Conservation (phyloP, 208 protist species). For the Lotmaria passim region DNA sequence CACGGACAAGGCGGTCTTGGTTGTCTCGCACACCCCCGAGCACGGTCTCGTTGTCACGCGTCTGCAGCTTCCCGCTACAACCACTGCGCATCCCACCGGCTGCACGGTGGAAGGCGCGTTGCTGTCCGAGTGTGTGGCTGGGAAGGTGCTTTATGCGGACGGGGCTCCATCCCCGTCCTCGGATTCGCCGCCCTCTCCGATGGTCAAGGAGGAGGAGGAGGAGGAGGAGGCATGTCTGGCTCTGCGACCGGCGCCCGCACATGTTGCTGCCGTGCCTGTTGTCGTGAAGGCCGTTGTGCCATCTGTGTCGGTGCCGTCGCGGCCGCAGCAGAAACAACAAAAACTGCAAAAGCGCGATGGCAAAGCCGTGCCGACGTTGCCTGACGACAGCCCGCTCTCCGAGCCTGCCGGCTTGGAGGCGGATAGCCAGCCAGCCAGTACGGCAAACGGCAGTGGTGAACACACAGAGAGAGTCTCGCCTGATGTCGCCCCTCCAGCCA, state of each 20-base stretch:
- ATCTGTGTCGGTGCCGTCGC: background rate
- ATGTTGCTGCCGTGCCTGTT: background rate
- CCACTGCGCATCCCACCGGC: background rate
- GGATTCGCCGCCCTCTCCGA: background rate
- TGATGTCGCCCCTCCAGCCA: background rate
- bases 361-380: background rate
- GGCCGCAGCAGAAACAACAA: background rate
- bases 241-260: background rate
- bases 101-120: background rate
- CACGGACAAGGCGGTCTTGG: background rate
- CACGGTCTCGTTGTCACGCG: conserved; percentile 16
- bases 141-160: background rate
- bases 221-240: too few relatives aligned
- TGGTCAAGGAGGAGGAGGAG: background rate
- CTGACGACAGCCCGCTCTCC: background rate
- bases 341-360: background rate
- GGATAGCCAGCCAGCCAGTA: too few relatives aligned
- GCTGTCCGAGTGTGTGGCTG: background rate
- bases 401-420: background rate
- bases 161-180: background rate
- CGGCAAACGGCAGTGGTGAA: background rate
- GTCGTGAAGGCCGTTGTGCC: background rate
- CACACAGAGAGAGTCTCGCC: background rate
- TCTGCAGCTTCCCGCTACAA: background rate
- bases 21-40: conserved; percentile 18